Base-by-base conservation (phyloP, 495 filamentous ascomycete species). In the Platismatia glauca region DNA sequence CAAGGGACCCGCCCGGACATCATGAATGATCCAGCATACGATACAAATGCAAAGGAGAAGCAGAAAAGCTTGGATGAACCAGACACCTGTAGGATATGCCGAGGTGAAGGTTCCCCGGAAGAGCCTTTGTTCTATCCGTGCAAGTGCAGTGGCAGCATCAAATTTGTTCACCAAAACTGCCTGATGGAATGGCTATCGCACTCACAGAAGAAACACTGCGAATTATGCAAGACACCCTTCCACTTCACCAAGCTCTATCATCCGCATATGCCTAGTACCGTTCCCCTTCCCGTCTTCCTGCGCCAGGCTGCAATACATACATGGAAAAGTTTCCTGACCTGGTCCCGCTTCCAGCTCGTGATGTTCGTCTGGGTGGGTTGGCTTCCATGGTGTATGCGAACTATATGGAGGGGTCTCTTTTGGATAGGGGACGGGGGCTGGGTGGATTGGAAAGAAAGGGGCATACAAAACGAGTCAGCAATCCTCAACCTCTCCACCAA, bases 141-240 rank as follows among this genome's bases (percentile, higher is more conserved):
- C 83, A 96, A 95, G 77, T 99, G 94, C 77, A 96, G 89, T 70
- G 94, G 94, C 20, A 96, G 91, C 74, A 99, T 99, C 75, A 97
- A 96, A 74, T 92, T 88, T 69, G 94, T 99, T 57, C 94, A 99
- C 75, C 94, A 99, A 73, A 87, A 91, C 67, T 99, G 94, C 72
- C 77, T 99, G 71, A 95, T 97, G 83, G 91, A 97, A 77, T 99
- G 94, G 94, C 78, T 99, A 24, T 88, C 90, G 31, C 94, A 99
- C 72, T 96, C 91, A 1, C 92, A 97, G 72, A 97, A 97, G 83
- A 97, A 97, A 73, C 88, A 97, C 79, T 99, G 94, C 77, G 94
- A 99, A 79, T 84, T 99, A 20, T 99, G 94, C 84, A 97, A 97
- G 74, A 99, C 95, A 27, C 85, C 90, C 1, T 99, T 97, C 72